Base-by-base conservation (phyloP, 2,329 filamentous ascomycete species). In the Ambrosiella cleistominuta region DNA sequence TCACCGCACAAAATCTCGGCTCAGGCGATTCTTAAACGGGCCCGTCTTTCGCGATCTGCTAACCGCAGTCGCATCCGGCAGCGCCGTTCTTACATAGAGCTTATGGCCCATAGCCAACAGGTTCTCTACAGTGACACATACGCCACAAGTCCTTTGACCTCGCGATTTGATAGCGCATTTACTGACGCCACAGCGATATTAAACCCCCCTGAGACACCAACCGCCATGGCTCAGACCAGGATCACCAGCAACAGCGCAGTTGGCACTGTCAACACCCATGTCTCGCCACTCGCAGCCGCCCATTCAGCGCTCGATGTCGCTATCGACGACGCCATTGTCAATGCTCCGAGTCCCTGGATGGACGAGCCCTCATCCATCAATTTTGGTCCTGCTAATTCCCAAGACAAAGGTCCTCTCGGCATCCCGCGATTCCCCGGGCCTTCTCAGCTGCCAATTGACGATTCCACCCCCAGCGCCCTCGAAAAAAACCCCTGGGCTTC, bases 181-280 rank as follows among this genome's bases (percentile, higher is more conserved):
- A 35, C 57, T 40, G 11, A 13, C 44, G 38, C 49, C 54, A 53
- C 58, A 49, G 54, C 54, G 55, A 52, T 44, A 52, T 44, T 40
- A 27, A 36, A 45, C 42, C 27, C 59, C 52, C 59, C 59, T 56
- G 59, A 58, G 59, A 58, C 59, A 55, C 59, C 59, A 55, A 55
- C 59, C 56, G 56, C 59, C 52, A 56, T 53, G 52, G 58, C 58
- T 60, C 49, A 54, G 58, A 54, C 58, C 58, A 60, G 54, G 36
- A 60, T 51, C n/a, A 42, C 39, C n/a, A 42, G n/a, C n/a, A 42
- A 5, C n/a, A 42, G 11, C 27, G 27, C 27, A 27, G 27, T 27
- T 27, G 27, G 27, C 27, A 27, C 38, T 37, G 39, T 40, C 39
- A 39, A 47, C 51, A 58, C 51, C 57, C 50, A 58, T 58, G 57